A percentile compares a stretch with the other conserved stretches of the same genome.
Conservation (phyloP, 2,329 filamentous ascomycete species). For the Lecanicillium sp. region DNA sequence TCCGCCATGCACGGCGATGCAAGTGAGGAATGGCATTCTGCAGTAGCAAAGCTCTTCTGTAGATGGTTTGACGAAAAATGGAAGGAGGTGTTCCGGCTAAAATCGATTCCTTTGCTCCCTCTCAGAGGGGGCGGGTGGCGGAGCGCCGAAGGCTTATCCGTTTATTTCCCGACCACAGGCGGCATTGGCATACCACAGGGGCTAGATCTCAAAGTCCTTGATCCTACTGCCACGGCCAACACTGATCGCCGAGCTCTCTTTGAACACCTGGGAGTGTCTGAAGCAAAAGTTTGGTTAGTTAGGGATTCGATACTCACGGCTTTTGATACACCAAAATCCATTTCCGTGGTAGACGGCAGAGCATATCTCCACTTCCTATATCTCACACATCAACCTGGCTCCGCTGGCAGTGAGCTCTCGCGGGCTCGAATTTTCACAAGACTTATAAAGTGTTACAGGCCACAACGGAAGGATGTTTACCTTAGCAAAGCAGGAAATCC, state of each 20-base stretch:
- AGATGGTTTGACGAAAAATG: neutral
- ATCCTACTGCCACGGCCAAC: constrained; percentile 3
- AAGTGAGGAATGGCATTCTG: constrained; percentile 2
- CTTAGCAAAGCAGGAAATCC: neutral
- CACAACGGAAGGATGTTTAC: neutral
- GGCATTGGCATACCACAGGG: constrained; percentile 1
- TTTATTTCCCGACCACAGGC: neutral
- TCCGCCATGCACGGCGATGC: neutral
- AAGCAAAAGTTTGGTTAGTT: constrained; percentile 1
- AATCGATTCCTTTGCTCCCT: neutral
- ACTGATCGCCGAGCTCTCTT: constrained; percentile 6
- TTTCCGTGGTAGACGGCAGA: neutral
- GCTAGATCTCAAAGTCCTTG: constrained; percentile 2
- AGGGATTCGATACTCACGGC: neutral
- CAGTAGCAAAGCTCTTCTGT: neutral
- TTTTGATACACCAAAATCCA: no score
- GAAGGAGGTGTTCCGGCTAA: neutral
- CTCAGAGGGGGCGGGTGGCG: neutral
- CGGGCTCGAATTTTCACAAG: no score
- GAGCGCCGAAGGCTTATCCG: neutral
- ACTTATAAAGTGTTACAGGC: no score
- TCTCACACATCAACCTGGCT: neutral
- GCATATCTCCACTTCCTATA: constrained; percentile 9
- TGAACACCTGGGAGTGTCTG: constrained; percentile 3
- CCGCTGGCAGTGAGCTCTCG: no score